These are phyloP conservation scores for Nicotiana undulata DNA, from an alignment of 257 asterid species.

Conservation along the genomic window DNA sequence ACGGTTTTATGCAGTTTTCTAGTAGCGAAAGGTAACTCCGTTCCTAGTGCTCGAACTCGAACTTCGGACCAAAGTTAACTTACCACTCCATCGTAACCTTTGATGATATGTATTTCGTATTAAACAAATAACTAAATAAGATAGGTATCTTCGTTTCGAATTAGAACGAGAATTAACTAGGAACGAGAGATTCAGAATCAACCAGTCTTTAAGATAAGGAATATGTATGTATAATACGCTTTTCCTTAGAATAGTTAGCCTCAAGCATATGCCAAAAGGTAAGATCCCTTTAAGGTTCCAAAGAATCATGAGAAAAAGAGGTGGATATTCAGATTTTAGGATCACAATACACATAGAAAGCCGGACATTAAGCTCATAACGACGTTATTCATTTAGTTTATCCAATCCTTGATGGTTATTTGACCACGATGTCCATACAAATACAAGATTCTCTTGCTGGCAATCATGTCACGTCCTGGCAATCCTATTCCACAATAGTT, in stretches of 20 bases:
- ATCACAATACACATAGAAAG: background rate
- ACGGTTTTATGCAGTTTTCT: too few species aligned
- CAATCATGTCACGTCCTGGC: background rate
- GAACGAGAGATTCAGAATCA: conserved; percentile 9
- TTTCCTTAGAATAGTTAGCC: conserved; percentile 2
- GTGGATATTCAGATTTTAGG: conserved; percentile 5
- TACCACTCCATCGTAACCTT: too few species aligned
- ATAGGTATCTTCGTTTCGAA: background rate
- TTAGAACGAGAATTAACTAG: background rate
- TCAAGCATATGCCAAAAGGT: conserved; percentile 21
- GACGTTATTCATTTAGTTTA: background rate
- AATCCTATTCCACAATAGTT: background rate
- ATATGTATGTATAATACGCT: background rate
- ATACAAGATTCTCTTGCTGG: background rate
- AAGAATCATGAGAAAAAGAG: conserved; percentile 15
- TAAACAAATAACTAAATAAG: background rate
- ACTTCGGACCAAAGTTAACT: too few species aligned
- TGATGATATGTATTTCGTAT: too few species aligned
- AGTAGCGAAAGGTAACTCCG: too few species aligned
- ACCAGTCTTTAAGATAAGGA: background rate
- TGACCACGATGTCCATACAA: background rate
- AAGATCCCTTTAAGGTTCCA: conserved; percentile 27
- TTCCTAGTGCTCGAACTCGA: too few species aligned
- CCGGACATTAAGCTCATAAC: background rate
- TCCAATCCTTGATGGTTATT: background rate